Percentiles rank a stretch among this genome's conserved stretches.
phyloP scores from a whole-genome alignment of 148 eudicot genomes.

The Rhododendron ovatum region DNA sequence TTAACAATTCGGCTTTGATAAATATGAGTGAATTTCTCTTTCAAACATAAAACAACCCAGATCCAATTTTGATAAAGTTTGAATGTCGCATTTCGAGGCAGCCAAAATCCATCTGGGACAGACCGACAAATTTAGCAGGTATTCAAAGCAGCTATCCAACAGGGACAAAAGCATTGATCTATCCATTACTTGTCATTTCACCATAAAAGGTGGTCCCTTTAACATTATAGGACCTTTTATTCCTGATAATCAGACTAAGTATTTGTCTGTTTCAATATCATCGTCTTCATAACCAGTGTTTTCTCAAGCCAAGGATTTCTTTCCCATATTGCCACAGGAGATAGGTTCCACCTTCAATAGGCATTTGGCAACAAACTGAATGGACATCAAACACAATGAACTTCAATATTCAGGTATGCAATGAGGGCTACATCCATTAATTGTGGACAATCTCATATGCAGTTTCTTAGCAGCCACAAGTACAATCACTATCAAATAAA shows the following conservation, averaged over 20 bases:
- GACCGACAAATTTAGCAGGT: background rate
- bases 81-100: background rate
- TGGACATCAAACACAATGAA: background rate
- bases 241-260: background rate
- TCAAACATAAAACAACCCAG: background rate
- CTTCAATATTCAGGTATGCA: background rate
- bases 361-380: background rate
- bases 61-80: background rate
- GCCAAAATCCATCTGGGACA: background rate
- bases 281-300: background rate
- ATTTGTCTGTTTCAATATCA: background rate
- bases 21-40: background rate
- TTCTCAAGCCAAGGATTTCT: background rate
- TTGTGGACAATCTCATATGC: background rate
- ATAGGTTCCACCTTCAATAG: background rate
- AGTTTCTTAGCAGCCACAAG: background rate
- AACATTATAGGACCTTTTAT: background rate
- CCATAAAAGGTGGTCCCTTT: background rate
- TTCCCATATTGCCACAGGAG: background rate
- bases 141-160: background rate
- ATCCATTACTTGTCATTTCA: background rate
- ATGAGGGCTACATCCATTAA: background rate
- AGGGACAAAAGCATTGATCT: background rate
- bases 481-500: background rate
- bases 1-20: background rate